Evolutionary conservation across 176 grass and related monocot genomes (phyloP), one percentile per base, ranked within the genome.

Genomic region (Avena sativa): DNA sequence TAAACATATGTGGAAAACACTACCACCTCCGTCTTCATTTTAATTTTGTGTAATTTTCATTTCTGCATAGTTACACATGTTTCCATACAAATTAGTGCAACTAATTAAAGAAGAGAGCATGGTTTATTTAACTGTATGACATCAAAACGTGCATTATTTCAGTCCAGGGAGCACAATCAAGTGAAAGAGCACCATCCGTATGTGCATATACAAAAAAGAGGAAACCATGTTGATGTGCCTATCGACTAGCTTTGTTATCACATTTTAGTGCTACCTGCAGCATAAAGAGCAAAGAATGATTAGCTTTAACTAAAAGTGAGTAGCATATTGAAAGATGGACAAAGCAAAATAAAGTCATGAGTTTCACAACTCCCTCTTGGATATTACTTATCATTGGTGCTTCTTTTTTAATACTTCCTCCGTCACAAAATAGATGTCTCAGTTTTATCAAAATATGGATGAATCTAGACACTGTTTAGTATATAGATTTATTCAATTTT

Each of bases 221-320:
- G 50, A 19, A 58, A 83, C 57, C 73, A 69, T 38, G 78, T 70
- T 15, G 52, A 71, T 72, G 48, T 84, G 64, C 52, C 74, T 84
- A 79, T 87, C 50, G 28, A 52, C 40, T 84, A 79, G 87, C 81
- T 84, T 84, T 79, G 49, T 20, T 60, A 79, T 88, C 28, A 84
- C 13, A 49, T 61, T 36, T 77, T 49, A 68, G 49, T 68, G 57
- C 34, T 60, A 9, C 52, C 55, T 58, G 71, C 10, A 81, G 38
- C 25, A 52, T 82, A 68, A 36, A 59, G 79, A 77, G 50, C 49
- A 83, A 47, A 70, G 8, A 14, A 6, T 84, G 62, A 84, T 88
- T 71, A 84, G 26, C 87, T 88, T 83, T 83, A 51, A 62, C 25
- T 61, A 79, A 84, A 79, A 59, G 74, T 84, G 30, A 36, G 77